Percentiles rank a stretch among this genome's conserved stretches.
Conservation (phyloP, 2,329 filamentous ascomycete species). For the Curvularia eragrostidis region DNA sequence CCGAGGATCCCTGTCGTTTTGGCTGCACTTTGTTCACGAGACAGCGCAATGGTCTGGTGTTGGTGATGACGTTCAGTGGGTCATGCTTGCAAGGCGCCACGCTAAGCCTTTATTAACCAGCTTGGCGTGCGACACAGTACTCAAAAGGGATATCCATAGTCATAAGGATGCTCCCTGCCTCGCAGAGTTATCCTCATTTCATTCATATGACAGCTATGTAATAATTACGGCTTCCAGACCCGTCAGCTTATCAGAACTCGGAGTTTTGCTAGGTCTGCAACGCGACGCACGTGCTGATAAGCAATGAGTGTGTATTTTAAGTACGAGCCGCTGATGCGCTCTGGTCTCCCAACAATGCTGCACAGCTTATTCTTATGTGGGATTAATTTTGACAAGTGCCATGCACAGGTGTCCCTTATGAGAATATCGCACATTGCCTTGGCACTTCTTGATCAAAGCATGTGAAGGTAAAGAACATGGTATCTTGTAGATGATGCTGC, state of each 20-base stretch:
- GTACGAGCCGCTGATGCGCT: not conserved
- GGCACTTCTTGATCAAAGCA: too few relatives aligned
- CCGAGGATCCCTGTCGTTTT: not conserved
- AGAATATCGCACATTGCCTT: too few relatives aligned
- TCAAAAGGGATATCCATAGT: too few relatives aligned
- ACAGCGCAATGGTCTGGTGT: not conserved
- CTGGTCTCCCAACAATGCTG: too few relatives aligned
- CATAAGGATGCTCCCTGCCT: too few relatives aligned
- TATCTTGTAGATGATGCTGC: too few relatives aligned
- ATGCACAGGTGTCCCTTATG: too few relatives aligned
- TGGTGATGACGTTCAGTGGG: not conserved
- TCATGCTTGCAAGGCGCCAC: not conserved
- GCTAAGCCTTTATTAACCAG: not conserved
- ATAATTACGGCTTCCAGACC: not conserved
- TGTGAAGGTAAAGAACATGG: too few relatives aligned
- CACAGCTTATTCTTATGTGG: too few relatives aligned
- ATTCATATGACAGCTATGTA: not conserved
- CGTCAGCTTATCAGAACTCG: not conserved
- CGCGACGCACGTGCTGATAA: not conserved
- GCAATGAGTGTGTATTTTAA: not conserved
- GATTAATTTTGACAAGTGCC: too few relatives aligned
- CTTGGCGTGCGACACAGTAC: not conserved
- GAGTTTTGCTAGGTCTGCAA: not conserved
- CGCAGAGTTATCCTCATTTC: too few relatives aligned
- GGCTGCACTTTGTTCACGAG: not conserved